These are phyloP conservation scores for Ganoderma meredithae DNA, from an alignment of 1,284 basidiomycete species.

Conservation along the genomic window DNA sequence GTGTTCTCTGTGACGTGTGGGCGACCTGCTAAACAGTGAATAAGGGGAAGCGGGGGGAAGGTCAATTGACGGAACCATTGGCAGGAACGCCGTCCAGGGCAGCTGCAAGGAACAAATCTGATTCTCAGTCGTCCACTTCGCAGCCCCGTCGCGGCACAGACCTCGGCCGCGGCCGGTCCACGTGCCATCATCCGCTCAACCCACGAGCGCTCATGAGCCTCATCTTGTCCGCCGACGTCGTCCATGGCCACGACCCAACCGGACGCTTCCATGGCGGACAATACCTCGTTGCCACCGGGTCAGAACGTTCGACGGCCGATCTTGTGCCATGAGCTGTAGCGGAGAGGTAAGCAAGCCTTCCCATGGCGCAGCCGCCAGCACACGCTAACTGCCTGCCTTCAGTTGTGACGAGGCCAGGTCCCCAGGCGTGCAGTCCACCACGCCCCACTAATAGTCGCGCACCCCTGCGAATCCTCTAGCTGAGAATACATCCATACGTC, in stretches of 20 bases:
- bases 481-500: not conserved
- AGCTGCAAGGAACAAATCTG: not conserved
- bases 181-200: not conserved
- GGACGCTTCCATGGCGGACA: not conserved
- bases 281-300: not conserved
- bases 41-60: not conserved
- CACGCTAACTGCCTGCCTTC: not conserved
- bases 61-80: not conserved
- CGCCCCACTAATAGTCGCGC: not conserved
- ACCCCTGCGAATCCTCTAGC: constrained; percentile 7
- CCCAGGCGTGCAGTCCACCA: not conserved
- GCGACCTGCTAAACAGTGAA: not conserved
- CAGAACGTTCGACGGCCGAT: not conserved
- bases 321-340: not conserved
- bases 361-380: not conserved
- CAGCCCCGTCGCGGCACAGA: not conserved
- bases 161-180: not conserved
- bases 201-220: not conserved
- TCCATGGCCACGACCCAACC: not conserved
- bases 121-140: not conserved
- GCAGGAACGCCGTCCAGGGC: constrained; percentile 6
- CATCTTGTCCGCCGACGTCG: not conserved
- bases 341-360: constrained; percentile 2
- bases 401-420: not conserved
- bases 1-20: not conserved